Conservation (phyloP, 345 rosid species). For the Rhodamnia argentea region DNA sequence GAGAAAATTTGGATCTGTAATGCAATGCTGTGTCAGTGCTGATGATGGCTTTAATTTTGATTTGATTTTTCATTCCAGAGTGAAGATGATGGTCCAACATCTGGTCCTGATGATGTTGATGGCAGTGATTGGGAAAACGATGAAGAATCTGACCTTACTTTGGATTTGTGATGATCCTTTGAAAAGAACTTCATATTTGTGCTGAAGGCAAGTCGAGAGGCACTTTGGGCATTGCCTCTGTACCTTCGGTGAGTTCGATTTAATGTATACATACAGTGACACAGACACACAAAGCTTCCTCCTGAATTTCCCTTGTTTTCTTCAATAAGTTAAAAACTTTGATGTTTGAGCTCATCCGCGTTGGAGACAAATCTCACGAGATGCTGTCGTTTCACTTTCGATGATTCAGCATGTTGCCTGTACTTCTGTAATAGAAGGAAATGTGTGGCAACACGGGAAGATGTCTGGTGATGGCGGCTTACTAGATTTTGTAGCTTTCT, state of each 20-base stretch:
- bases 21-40: not conserved
- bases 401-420: not conserved
- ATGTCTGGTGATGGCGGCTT: not conserved
- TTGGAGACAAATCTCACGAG: not conserved
- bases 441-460: not conserved
- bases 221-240: not conserved
- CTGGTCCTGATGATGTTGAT: constrained; percentile 17
- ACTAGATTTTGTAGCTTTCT: not conserved
- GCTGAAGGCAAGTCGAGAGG: not conserved
- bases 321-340: not conserved
- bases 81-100: constrained; percentile 28
- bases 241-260: not conserved
- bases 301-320: not conserved
- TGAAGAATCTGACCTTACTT: not conserved
- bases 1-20: not conserved
- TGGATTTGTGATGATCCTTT: not conserved
- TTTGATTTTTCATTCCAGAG: constrained; percentile 24
- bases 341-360: not conserved
- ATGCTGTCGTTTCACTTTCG: not conserved
- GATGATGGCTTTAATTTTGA: not conserved
- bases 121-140: constrained; percentile 18
- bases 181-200: not conserved
- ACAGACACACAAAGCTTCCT: not conserved
- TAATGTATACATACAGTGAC: not conserved
- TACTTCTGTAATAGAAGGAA: not conserved